A percentile compares a stretch with the other conserved stretches of the same genome.
Conservation (phyloP, 495 filamentous ascomycete species). For the Hyaloscypha finlandica region DNA sequence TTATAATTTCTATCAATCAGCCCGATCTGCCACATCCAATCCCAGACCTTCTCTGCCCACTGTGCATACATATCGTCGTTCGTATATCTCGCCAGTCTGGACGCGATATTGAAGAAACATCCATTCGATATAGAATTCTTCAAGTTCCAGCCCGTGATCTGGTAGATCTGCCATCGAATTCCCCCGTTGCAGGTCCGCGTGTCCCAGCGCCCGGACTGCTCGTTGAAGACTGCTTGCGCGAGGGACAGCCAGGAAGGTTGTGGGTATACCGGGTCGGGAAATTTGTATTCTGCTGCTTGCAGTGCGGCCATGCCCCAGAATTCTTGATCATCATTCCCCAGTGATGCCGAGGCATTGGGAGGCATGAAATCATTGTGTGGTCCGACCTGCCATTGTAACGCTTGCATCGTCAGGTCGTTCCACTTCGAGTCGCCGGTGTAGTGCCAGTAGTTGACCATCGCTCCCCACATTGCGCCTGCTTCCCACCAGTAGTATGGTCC, state of each 20-base stretch:
- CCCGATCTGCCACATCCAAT: slow-evolving; percentile 60
- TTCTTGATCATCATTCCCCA: slow-evolving; percentile 67
- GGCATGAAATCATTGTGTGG: slow-evolving; percentile 65
- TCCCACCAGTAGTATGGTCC: slow-evolving; percentile 68
- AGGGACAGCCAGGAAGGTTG: slow-evolving; percentile 72
- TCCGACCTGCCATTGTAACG: slow-evolving; percentile 68
- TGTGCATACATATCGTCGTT: slow-evolving; percentile 68
- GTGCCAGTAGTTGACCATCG: slow-evolving; percentile 74
- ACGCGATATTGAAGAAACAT: slow-evolving; percentile 74
- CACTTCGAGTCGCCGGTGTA: slow-evolving; percentile 69
- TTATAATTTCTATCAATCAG: slow-evolving; percentile 58
- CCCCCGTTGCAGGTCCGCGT: slow-evolving; percentile 63
- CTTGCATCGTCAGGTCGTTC: slow-evolving; percentile 60
- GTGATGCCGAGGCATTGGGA: slow-evolving; percentile 47
- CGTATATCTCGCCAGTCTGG: slow-evolving; percentile 66
- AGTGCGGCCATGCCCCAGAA: slow-evolving; percentile 69
- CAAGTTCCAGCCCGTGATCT: slow-evolving; percentile 68
- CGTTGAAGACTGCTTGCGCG: slow-evolving; percentile 78
- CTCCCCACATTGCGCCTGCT: slow-evolving; percentile 70
- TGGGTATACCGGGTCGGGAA: slow-evolving; percentile 51
- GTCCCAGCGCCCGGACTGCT: slow-evolving; percentile 67
- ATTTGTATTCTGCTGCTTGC: slow-evolving; percentile 64
- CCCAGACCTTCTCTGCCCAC: slow-evolving; percentile 64
- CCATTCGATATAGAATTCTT: slow-evolving; percentile 76
- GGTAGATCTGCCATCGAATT: slow-evolving; percentile 75